Evolutionary conservation across 441 rosid species (phyloP), one percentile per base, ranked within the genome.

Genomic region (Theobroma grandiflorum): DNA sequence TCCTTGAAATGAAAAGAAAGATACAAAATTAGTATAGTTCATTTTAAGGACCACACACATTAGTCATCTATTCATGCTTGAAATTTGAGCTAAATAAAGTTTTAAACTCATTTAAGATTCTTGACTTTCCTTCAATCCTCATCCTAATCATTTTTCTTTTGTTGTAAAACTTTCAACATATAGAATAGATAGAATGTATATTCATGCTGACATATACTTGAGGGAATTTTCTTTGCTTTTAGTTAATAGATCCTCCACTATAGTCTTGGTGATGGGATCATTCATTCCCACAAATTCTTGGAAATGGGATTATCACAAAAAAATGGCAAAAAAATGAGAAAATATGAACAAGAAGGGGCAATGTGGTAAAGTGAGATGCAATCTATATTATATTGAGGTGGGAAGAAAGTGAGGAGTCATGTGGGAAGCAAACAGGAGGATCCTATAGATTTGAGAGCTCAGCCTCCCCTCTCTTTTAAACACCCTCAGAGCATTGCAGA

Each of bases 321-420:
- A 61, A 62, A 61, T 20, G 20, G 50, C 12, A 62, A 47, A 22
- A 57, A 73, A 53, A 9, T 52, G 6, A 26, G 31, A 31, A 7
- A 62, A 57, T 20, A 38, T 1, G 3, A 43, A 43, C 10, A 35
- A 58, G 4, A 26, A 62, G 20, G 93, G 93, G 88, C 75, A 86
- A 64, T 62, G 14, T 74, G 66, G 91, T 83, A 87, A 90, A 69
- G 64, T 59, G 73, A 59, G 16, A 20, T 37, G 37, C 20, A 79
- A 47, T 79, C 66, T 74, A 68, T 76, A 79, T 61, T 78, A 61
- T 68, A 66, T 82, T 61, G 79, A 77, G 76, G 53, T 83, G 90
- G 81, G 87, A 85, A 87, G 88, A 81, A 86, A 84, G 83, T 83
- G 87, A 84, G 84, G 81, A 82, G 82, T 85, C 91, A 86, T 86